phyloP scores from a whole-genome alignment of 371 early-diverging fungal species.

The Mortierella sp. region DNA sequence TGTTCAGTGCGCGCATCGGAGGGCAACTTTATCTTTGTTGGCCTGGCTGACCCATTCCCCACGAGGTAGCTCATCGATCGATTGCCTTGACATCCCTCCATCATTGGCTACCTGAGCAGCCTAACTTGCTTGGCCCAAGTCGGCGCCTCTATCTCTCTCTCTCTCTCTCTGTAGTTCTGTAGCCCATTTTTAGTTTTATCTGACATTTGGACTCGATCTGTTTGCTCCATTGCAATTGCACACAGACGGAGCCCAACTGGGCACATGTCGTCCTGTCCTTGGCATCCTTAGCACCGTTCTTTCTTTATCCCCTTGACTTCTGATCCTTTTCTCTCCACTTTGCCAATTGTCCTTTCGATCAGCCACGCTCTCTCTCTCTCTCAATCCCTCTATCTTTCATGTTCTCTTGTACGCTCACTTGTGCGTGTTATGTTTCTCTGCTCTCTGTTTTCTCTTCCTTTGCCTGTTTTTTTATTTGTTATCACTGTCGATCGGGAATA shows the following conservation, averaged over 20 bases:
- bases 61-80: neutral
- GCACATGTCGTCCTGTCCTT: too few species aligned
- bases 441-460: neutral
- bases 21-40: neutral
- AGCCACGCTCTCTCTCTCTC: too few species aligned
- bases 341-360: neutral
- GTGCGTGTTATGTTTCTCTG: neutral
- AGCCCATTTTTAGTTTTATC: too few species aligned
- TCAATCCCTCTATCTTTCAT: neutral
- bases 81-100: too few species aligned
- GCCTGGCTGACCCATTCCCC: too few species aligned
- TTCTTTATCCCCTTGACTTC: neutral
- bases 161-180: too few species aligned
- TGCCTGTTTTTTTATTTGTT: conserved; percentile 9
- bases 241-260: too few species aligned
- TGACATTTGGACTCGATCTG: too few species aligned
- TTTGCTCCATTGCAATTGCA: too few species aligned
- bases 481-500: neutral
- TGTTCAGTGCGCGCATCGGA: neutral
- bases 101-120: too few species aligned
- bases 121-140: too few species aligned
- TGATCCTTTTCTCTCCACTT: conserved; percentile 3
- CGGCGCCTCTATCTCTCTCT: too few species aligned
- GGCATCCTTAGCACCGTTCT: neutral
- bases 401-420: neutral